Conservation (phyloP, 495 filamentous ascomycete genomes). For the Neurospora sp. region DNA sequence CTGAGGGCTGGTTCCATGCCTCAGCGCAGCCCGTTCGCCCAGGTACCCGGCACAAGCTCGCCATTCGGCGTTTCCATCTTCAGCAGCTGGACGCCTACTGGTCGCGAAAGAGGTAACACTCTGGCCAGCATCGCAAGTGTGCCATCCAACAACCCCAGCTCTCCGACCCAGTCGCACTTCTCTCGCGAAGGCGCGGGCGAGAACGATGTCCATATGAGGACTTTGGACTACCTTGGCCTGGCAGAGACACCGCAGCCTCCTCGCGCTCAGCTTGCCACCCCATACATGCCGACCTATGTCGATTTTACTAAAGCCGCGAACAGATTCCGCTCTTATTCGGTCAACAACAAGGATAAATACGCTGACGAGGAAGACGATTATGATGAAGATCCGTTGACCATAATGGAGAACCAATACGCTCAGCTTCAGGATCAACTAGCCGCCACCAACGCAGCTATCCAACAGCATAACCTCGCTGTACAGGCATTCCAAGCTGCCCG, state of each 20-base stretch:
- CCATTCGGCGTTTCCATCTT: slow-evolving; percentile 88
- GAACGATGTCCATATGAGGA: slow-evolving; percentile 76
- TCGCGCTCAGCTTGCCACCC: slow-evolving; percentile 60
- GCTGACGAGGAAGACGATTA: slow-evolving; percentile 85
- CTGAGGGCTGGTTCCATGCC: slow-evolving; percentile 93
- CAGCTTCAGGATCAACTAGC: slow-evolving; percentile 48
- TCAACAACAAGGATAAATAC: slow-evolving; percentile 97
- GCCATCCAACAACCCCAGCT: slow-evolving; percentile 74
- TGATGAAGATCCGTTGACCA: slow-evolving; percentile 60
- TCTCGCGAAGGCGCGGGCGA: slow-evolving; percentile 80
- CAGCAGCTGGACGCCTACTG: slow-evolving; percentile 67
- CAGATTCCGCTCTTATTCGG: slow-evolving; percentile 91
- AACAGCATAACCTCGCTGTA: slow-evolving; percentile 87
- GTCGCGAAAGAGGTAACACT: slow-evolving; percentile 71
- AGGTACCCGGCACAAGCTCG: slow-evolving; percentile 36
- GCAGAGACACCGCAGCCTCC: slow-evolving; percentile 86
- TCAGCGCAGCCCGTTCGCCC: slow-evolving; percentile 66
- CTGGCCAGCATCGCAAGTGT: slow-evolving; percentile 68
- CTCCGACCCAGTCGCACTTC: slow-evolving; percentile 81
- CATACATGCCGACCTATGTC: slow-evolving; percentile 69
- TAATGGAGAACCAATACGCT: slow-evolving; percentile 58
- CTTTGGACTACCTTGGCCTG: slow-evolving; percentile 89
- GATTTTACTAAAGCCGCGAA: slow-evolving; percentile 69
- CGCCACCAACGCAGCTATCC: slow-evolving; percentile 82
- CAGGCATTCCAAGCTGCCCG: slow-evolving; percentile 84